phyloP scores from a whole-genome alignment of 805 yeast genomes.

The Candida endomychidarum region DNA sequence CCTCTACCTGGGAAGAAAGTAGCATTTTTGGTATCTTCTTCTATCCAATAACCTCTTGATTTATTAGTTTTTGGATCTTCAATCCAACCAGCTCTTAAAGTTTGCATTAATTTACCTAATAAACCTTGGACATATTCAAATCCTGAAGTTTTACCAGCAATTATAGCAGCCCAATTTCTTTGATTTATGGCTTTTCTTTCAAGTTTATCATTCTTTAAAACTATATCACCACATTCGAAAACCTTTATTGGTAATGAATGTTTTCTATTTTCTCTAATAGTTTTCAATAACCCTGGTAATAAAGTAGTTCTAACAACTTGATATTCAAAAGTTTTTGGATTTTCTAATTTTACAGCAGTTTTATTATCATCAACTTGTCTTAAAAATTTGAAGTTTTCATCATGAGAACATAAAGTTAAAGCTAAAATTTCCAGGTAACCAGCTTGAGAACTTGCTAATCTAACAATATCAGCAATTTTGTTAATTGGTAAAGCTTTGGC shows the following conservation, averaged over 20 bases:
- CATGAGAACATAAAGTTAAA: slow-evolving; percentile 91
- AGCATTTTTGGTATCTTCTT: slow-evolving; percentile 61
- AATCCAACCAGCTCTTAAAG: slow-evolving; percentile 86
- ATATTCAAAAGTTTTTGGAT: slow-evolving; percentile 95
- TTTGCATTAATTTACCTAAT: slow-evolving; percentile 92
- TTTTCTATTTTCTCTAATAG: slow-evolving; percentile 93
- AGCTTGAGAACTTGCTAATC: slow-evolving; percentile 88
- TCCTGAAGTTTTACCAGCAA: slow-evolving; percentile 93
- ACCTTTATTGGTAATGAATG: slow-evolving; percentile 93
- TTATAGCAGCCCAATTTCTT: slow-evolving; percentile 93
- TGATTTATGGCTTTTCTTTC: slow-evolving; percentile 92
- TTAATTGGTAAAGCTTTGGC: slow-evolving; percentile 90
- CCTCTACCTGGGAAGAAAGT: slow-evolving; percentile 98
- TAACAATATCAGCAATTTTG: slow-evolving; percentile 84
- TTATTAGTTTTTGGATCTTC: slow-evolving; percentile 51
- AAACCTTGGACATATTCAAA: slow-evolving; percentile 94
- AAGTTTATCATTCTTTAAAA: slow-evolving; percentile 69
- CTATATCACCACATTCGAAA: slow-evolving; percentile 94
- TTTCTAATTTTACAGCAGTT: slow-evolving; percentile 85
- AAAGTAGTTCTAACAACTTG: slow-evolving; percentile 96
- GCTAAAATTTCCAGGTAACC: slow-evolving; percentile 98
- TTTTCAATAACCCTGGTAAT: slow-evolving; percentile 91
- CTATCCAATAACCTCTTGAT: slow-evolving; percentile 83
- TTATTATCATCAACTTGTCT: slow-evolving; percentile 70
- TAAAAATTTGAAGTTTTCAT: slow-evolving; percentile 90